phyloP scores from a whole-genome alignment of 139 green algal genomes.

The Volvox reticuliferus region DNA sequence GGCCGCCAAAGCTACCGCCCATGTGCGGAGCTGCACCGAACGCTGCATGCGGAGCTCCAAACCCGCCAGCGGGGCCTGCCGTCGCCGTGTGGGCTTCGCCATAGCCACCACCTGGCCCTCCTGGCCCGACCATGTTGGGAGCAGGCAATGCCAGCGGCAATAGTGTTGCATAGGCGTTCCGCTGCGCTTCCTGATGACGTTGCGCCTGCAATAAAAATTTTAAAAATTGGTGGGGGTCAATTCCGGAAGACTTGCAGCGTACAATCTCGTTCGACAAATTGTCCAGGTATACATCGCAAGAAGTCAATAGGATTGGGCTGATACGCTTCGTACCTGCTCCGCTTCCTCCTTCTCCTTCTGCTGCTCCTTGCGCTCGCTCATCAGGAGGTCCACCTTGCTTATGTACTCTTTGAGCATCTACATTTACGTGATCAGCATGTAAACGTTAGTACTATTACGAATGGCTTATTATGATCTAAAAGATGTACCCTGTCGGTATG shows the following conservation, averaged over 20 bases:
- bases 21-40: not conserved
- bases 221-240: not conserved
- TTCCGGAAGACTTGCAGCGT: too few species aligned
- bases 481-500: too few species aligned
- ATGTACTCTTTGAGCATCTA: slow-evolving; percentile 90
- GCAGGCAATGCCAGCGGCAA: slow-evolving; percentile 87
- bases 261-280: too few species aligned
- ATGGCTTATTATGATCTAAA: too few species aligned
- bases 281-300: too few species aligned
- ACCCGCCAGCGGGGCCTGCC: not conserved
- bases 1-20: not conserved
- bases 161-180: slow-evolving; percentile 85
- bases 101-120: slow-evolving; percentile 39
- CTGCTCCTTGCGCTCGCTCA: slow-evolving; percentile 77
- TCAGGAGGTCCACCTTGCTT: slow-evolving; percentile 86
- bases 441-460: too few species aligned
- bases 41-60: not conserved
- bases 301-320: not conserved
- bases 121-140: slow-evolving; percentile 50
- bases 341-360: slow-evolving; percentile 66
- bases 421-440: too few species aligned
- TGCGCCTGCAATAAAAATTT: slow-evolving; percentile 47
- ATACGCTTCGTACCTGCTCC: slow-evolving; percentile 10
- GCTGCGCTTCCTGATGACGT: slow-evolving; percentile 57
- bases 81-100: not conserved